Conservation (phyloP, 2,329 filamentous ascomycete genomes). For the Penicillium nordicum region DNA sequence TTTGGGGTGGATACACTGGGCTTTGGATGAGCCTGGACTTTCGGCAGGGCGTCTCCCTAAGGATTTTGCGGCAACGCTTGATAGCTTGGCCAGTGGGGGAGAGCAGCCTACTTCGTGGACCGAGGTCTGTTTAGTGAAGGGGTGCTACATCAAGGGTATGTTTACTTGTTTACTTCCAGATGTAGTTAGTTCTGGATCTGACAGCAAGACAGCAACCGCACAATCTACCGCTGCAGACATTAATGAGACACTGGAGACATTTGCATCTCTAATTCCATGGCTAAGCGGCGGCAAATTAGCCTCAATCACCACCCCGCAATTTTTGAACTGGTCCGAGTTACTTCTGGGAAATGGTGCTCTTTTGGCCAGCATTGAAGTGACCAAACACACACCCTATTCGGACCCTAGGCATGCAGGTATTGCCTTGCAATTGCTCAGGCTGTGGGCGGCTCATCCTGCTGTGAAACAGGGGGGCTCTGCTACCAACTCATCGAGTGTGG, state of each 20-base stretch:
- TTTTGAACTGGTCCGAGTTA: conserved; percentile 74
- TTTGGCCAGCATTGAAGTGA: conserved; percentile 57
- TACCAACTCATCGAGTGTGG: conserved; percentile 17
- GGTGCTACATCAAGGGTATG: conserved; percentile 71
- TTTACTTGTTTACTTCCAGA: conserved; percentile 3
- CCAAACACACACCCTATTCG: conserved; percentile 17
- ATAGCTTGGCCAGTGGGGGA: conserved; percentile 52
- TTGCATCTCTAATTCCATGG: conserved; percentile 63
- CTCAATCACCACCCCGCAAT: conserved; percentile 57
- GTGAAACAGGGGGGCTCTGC: conserved; percentile 30
- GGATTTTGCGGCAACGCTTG: conserved; percentile 56
- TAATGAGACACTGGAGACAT: conserved; percentile 63
- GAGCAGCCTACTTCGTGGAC: conserved; percentile 67
- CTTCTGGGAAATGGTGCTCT: conserved; percentile 72
- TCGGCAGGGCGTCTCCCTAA: conserved; percentile 62
- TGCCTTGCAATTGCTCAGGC: conserved; percentile 49
- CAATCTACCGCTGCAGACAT: conserved; percentile 43
- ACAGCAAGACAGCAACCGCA: conserved; percentile 39
- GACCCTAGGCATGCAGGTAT: conserved; percentile 31
- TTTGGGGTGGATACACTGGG: conserved; percentile 81
- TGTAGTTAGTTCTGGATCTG: conserved; percentile 8
- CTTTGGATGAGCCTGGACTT: conserved; percentile 63
- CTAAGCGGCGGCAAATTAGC: conserved; percentile 43
- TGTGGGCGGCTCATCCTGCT: conserved; percentile 41
- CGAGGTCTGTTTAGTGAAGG: conserved; percentile 75